These are phyloP conservation scores for Albatrellus sp. DNA, from an alignment of 1,284 basidiomycete genomes.

Conservation along the genomic window DNA sequence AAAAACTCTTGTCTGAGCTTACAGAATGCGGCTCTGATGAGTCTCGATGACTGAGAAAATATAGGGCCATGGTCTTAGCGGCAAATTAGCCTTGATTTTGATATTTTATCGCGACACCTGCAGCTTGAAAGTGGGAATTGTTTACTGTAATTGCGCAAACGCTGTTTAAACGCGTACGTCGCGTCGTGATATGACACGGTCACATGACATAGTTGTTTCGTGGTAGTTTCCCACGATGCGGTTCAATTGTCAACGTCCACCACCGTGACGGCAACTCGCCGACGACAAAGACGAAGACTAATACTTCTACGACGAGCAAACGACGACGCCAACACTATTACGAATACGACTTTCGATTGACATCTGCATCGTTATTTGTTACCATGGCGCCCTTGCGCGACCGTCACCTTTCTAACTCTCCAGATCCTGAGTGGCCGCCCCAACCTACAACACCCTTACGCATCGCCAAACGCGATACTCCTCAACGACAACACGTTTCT, in stretches of 20 bases:
- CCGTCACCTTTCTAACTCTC: conserved; percentile 48
- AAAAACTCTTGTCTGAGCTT: no score
- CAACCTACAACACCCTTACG: conserved; percentile 38
- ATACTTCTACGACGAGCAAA: conserved; percentile 2
- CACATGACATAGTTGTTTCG: conserved; percentile 8
- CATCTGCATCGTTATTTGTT: background rate
- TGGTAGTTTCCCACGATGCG: conserved; percentile 9
- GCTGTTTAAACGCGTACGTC: no score
- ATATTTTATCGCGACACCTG: no score
- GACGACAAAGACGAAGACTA: background rate
- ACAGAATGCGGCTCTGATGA: no score
- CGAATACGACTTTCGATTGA: background rate
- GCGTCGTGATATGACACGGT: conserved; percentile 7
- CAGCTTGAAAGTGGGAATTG: no score
- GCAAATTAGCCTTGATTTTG: no score
- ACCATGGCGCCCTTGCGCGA: conserved; percentile 34
- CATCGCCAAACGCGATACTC: conserved; percentile 54
- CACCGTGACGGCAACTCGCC: background rate
- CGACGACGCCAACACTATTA: background rate
- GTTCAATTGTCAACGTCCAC: conserved; percentile 5
- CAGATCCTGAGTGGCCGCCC: conserved; percentile 39
- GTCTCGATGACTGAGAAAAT: no score
- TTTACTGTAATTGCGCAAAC: no score
- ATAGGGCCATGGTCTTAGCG: no score
- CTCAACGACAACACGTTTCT: conserved; percentile 23